Percentiles rank a stretch among this genome's conserved stretches.
Conservation (phyloP, 805 yeast genomes). For the Candida coquimbonensis region DNA sequence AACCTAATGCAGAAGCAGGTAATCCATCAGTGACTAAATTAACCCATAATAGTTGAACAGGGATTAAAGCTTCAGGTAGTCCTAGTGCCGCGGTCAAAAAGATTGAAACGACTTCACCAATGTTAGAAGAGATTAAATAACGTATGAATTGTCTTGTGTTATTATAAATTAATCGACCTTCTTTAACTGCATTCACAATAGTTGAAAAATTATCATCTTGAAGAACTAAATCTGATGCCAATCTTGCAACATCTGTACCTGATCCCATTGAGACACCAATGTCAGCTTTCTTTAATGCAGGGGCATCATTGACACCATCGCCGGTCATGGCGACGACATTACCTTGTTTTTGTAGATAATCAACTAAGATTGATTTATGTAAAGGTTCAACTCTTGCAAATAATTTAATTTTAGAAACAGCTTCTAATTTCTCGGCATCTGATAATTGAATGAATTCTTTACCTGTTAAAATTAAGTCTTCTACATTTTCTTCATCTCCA, state of each 20-base stretch:
- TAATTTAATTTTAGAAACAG: constrained; percentile 37
- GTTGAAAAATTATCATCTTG: constrained; percentile 52
- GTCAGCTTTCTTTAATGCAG: constrained; percentile 55
- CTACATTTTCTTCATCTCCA: constrained; percentile 17
- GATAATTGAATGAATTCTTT: constrained; percentile 29
- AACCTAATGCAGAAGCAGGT: constrained; percentile 54
- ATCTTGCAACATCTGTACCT: constrained; percentile 55
- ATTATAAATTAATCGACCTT: constrained; percentile 42
- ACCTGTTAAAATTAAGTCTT: constrained; percentile 31
- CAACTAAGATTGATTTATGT: constrained; percentile 47
- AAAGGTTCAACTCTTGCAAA: constrained; percentile 53
- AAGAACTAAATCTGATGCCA: constrained; percentile 50
- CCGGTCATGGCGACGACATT: constrained; percentile 60
- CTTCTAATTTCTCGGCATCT: constrained; percentile 32
- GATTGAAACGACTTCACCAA: constrained; percentile 52
- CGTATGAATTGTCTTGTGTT: constrained; percentile 36
- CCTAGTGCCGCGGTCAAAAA: constrained; percentile 48
- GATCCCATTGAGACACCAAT: constrained; percentile 61
- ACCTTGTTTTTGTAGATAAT: constrained; percentile 36
- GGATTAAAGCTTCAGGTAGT: constrained; percentile 46
- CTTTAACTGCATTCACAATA: constrained; percentile 48
- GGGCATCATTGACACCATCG: constrained; percentile 62
- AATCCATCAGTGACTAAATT: constrained; percentile 51
- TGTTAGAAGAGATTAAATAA: constrained; percentile 43
- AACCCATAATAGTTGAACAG: constrained; percentile 53